Evolutionary conservation across 225 moss, liverwort and hornwort genomes (phyloP).

Genomic region (Bryoerythrophyllum caledonicum): DNA sequence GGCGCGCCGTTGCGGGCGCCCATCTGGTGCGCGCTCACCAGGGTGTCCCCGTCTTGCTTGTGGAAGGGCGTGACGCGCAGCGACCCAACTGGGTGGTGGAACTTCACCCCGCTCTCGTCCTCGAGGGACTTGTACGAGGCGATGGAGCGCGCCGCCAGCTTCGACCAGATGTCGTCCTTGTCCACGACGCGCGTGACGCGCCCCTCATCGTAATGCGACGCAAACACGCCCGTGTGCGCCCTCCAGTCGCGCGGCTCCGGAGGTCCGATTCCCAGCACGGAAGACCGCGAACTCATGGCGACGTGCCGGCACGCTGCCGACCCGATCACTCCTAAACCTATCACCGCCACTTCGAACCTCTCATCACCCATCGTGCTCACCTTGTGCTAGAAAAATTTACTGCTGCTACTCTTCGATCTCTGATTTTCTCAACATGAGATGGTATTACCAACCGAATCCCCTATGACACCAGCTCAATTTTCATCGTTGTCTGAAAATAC

Average conservation of each 20-base stretch:
- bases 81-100: conserved; percentile 77
- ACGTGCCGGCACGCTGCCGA: conserved; percentile 84
- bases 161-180: conserved; percentile 78
- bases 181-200: conserved; percentile 82
- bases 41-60: conserved; percentile 44
- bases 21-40: conserved; percentile 45
- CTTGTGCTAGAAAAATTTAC: not conserved
- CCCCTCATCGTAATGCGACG: conserved; percentile 84
- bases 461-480: not conserved
- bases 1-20: conserved; percentile 68
- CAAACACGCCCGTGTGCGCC: conserved; percentile 73
- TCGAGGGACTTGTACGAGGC: conserved; percentile 61
- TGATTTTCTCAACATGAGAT: not conserved
- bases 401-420: not conserved
- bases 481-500: not conserved
- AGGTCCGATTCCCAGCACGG: conserved; percentile 77
- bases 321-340: conserved; percentile 83
- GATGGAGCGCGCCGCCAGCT: conserved; percentile 90
- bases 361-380: conserved; percentile 18
- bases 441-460: not conserved
- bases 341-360: conserved; percentile 67
- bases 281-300: conserved; percentile 39
- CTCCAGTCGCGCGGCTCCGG: conserved; percentile 76
- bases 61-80: conserved; percentile 76
- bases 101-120: conserved; percentile 69